Evolutionary conservation across 1,284 basidiomycete genomes (phyloP).

Genomic region (Thelephora terrestris): DNA sequence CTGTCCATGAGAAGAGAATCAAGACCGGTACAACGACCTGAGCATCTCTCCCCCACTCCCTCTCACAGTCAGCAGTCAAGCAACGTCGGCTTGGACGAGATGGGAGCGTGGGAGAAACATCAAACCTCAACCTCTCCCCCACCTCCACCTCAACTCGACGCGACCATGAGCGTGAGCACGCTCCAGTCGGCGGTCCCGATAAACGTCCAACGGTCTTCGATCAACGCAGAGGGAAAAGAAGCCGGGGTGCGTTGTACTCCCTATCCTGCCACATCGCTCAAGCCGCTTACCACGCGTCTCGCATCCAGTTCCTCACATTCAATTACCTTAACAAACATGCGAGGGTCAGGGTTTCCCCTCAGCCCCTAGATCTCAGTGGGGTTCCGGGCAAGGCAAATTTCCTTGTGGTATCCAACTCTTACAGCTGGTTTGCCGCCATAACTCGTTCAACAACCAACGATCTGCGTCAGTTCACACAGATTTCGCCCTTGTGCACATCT

Average conservation of each 20-base stretch:
- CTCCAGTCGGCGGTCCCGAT: slow-evolving; percentile 23
- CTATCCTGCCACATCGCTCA: not conserved
- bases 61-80: too few relatives aligned
- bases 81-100: too few relatives aligned
- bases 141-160: not conserved
- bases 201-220: slow-evolving; percentile 23
- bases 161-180: slow-evolving; percentile 29
- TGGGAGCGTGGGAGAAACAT: too few relatives aligned
- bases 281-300: not conserved
- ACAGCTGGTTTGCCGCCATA: slow-evolving; percentile 59
- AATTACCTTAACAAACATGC: slow-evolving; percentile 47
- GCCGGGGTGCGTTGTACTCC: slow-evolving; percentile 28
- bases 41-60: too few relatives aligned
- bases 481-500: not conserved
- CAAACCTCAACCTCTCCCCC: too few relatives aligned
- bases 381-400: slow-evolving; percentile 32
- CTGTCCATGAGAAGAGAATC: too few relatives aligned
- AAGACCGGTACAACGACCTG: too few relatives aligned
- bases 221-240: slow-evolving; percentile 30
- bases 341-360: slow-evolving; percentile 47
- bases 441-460: slow-evolving; percentile 25
- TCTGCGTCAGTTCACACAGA: slow-evolving; percentile 23
- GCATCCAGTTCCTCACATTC: slow-evolving; percentile 33
- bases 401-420: slow-evolving; percentile 46
- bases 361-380: slow-evolving; percentile 33